Evolutionary conservation across 257 asterid species (phyloP).

Genomic region (Salvia miltiorrhiza): DNA sequence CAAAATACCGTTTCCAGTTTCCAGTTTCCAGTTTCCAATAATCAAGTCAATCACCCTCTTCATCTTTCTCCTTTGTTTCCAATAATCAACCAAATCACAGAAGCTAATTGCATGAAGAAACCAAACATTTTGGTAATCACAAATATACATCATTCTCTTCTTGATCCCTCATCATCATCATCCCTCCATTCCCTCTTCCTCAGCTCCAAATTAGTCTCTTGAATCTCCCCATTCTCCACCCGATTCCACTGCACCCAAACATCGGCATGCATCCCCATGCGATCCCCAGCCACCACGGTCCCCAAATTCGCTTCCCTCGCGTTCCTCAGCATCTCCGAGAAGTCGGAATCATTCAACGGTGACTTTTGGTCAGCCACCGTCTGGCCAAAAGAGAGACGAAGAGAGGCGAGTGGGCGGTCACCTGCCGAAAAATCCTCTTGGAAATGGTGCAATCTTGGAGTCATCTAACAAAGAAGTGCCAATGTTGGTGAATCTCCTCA

Average conservation of each 20-base stretch:
- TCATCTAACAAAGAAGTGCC: too few species aligned
- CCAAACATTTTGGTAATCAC: background rate
- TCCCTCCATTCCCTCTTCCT: slow-evolving; percentile 37
- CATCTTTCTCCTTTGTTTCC: background rate
- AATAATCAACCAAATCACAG: background rate
- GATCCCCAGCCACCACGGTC: slow-evolving; percentile 88
- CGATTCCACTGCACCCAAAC: slow-evolving; percentile 80
- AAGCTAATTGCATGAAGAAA: background rate
- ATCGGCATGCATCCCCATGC: slow-evolving; percentile 84
- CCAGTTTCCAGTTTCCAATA: slow-evolving; percentile 12
- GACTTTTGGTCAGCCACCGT: too few species aligned
- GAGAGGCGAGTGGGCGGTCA: too few species aligned
- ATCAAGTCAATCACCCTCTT: background rate
- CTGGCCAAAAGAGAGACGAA: too few species aligned
- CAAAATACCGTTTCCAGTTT: background rate
- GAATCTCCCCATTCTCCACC: slow-evolving; percentile 80
- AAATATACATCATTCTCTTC: slow-evolving; percentile 28
- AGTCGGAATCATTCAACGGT: slow-evolving; percentile 43
- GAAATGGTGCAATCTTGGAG: too few species aligned
- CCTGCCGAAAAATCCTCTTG: too few species aligned
- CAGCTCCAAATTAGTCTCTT: slow-evolving; percentile 62
- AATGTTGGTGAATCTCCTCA: too few species aligned
- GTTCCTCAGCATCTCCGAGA: slow-evolving; percentile 74
- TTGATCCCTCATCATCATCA: slow-evolving; percentile 26
- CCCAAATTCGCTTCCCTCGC: slow-evolving; percentile 82